Base-by-base conservation (phyloP, 352 stramenopile genomes). In the Thraustochytrium striatum region DNA sequence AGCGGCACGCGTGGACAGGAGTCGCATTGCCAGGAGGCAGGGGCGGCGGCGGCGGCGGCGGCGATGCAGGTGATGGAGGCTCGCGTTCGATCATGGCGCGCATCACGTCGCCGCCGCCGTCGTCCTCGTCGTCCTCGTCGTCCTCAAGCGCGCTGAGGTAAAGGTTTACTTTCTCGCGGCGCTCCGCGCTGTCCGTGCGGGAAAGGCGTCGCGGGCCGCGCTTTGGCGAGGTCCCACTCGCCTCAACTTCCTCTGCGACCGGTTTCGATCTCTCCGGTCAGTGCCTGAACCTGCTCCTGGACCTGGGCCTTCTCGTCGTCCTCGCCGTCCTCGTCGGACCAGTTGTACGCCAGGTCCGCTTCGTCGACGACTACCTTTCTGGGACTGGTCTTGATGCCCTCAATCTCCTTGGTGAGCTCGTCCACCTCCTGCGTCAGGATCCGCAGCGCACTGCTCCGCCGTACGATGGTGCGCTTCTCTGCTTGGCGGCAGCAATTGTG, bases 221-320 rank as follows among this genome's bases (percentile, higher is more conserved):
- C 39, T 25, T 30, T 30, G 41, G 41, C 25, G 19, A 8, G 16
- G 11, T 32, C 25, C 35, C 35, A 36, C 41, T 35, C 19, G n/a
- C 19, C 47, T 55, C 47, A 16, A 55, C 47, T 16, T 55, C 65
- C 65, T 52, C 9, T 30, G 44, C n/a, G 44, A 61, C 2, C 30
- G 32, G 7, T 16, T 30, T 16, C 65, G 50, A 39, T 9, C 9
- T 8, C 36, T 33, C 1, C n/a, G 21, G 59, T 52, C 59, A 53
- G 41, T 52, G 59, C 21, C 59, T 2, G 36, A n/a, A 28, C 58
- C n/a, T 25, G 21, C 32, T 69, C 58, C 59, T 70, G 9, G 84
- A 87, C 38, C 78, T 87, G 19, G 82, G 84, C 21, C 84, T 87
- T 36, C 72, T 80, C 25, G 61, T 87, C 16, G 39, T 80, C 28